Percentiles rank a stretch among this genome's conserved stretches.
These are phyloP conservation scores for Ophiostoma sp. DNA, from an alignment of 2,329 filamentous ascomycete species.

Conservation along the genomic window DNA sequence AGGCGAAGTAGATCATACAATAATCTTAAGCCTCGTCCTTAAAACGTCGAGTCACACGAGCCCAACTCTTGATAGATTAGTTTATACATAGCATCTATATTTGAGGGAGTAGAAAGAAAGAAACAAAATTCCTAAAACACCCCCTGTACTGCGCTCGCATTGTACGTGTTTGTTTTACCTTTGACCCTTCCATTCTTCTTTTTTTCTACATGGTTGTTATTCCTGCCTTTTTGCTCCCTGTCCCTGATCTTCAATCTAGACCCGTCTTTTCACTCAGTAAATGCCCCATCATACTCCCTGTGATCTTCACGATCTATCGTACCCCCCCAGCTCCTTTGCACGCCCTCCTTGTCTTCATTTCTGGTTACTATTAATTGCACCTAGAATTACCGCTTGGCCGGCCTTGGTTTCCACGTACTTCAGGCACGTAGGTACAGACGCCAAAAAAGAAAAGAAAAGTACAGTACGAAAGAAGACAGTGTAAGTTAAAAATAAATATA, in stretches of 20 bases:
- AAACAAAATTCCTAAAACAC: neutral
- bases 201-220: neutral
- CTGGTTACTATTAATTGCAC: neutral
- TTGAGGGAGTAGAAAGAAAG: neutral
- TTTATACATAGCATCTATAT: too few relatives aligned
- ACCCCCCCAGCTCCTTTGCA: neutral
- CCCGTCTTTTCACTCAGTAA: neutral
- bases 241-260: slow-evolving; percentile 12
- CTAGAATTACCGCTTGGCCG: neutral
- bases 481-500: neutral
- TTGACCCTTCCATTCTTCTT: neutral
- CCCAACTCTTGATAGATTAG: too few relatives aligned
- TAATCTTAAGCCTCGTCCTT: too few relatives aligned
- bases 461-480: neutral
- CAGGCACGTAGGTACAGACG: slow-evolving; percentile 7
- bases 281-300: neutral
- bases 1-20: too few relatives aligned
- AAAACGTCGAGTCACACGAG: too few relatives aligned
- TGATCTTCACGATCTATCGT: neutral
- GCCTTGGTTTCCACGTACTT: neutral
- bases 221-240: slow-evolving; percentile 1
- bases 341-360: neutral
- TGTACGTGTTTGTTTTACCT: slow-evolving; percentile 2
- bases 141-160: neutral
- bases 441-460: neutral